A percentile compares a stretch with the other conserved stretches of the same genome.
Conservation (phyloP, 768 basidiomycete genomes). For the Chalciporus pseudorubinellus region DNA sequence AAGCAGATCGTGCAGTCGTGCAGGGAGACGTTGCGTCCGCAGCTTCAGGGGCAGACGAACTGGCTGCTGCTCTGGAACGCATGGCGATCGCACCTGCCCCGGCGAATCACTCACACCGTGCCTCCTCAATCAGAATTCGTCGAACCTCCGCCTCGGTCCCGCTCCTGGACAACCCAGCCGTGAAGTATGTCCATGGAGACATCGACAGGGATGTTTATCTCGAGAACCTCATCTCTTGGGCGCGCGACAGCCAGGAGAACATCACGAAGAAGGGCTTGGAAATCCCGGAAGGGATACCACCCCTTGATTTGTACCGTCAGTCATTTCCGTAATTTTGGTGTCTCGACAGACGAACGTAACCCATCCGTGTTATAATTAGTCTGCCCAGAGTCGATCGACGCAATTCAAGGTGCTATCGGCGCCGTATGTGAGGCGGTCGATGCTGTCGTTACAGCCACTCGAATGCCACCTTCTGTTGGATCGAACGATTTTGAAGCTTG, state of each 20-base stretch:
- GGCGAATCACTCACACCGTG: conserved; percentile 15
- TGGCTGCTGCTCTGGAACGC: conserved; percentile 45
- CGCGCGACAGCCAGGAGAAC: conserved; percentile 56
- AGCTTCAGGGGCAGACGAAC: conserved; percentile 36
- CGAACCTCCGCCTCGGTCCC: conserved; percentile 55
- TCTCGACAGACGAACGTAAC: background rate
- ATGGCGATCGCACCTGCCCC: conserved; percentile 36
- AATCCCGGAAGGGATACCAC: conserved; percentile 68
- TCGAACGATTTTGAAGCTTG: conserved; percentile 8
- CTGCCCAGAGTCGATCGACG: conserved; percentile 71
- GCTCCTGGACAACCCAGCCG: conserved; percentile 57
- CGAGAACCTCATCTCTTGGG: conserved; percentile 59
- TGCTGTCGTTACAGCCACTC: conserved; percentile 40
- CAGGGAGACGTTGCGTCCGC: background rate
- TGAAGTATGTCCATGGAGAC: conserved; percentile 74
- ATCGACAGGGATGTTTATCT: conserved; percentile 66
- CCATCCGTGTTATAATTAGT: conserved; percentile 41
- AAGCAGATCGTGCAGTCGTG: too few species aligned
- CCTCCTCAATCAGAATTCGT: conserved; percentile 42
- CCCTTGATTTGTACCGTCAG: conserved; percentile 84
- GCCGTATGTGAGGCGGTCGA: conserved; percentile 91
- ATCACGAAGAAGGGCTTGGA: conserved; percentile 65
- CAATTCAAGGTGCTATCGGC: conserved; percentile 79
- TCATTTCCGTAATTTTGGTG: background rate
- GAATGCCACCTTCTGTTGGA: conserved; percentile 7